Conservation (phyloP, 495 filamentous ascomycete species). For the Penicillium cosmopolitanum region DNA sequence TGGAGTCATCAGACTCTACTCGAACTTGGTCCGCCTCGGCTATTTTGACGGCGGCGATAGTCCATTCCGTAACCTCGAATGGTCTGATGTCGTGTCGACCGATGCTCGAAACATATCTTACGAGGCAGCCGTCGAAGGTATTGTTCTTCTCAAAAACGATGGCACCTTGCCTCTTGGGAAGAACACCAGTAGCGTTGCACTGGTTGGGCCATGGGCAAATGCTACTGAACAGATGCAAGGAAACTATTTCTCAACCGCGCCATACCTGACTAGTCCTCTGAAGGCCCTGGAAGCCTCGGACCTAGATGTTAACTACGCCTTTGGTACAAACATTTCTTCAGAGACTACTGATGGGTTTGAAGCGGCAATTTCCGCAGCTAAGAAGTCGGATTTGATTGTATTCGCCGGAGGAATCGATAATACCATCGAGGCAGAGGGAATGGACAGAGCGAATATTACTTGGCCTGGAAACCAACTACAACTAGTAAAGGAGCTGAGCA, state of each 20-base stretch:
- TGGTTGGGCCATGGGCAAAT: constrained; percentile 63
- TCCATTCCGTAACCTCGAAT: constrained; percentile 55
- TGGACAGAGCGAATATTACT: constrained; percentile 57
- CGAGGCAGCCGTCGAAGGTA: constrained; percentile 61
- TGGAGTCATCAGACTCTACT: constrained; percentile 58
- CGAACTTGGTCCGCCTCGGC: constrained; percentile 57
- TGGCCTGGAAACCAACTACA: constrained; percentile 63
- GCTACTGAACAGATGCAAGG: constrained; percentile 64
- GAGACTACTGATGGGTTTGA: constrained; percentile 42
- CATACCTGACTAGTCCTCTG: constrained; percentile 58
- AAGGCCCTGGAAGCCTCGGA: constrained; percentile 47
- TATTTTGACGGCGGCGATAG: constrained; percentile 59
- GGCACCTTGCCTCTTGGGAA: constrained; percentile 54
- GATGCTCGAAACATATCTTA: constrained; percentile 59
- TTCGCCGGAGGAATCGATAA: constrained; percentile 63
- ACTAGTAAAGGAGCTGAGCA: constrained; percentile 54
- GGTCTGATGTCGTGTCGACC: constrained; percentile 54
- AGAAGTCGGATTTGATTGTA: constrained; percentile 57
- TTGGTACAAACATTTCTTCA: constrained; percentile 46
- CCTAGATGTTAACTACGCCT: constrained; percentile 53
- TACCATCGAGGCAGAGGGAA: constrained; percentile 56
- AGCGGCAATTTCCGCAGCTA: constrained; percentile 50
- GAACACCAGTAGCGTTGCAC: constrained; percentile 47
- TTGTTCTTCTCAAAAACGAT: constrained; percentile 66
- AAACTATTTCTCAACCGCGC: constrained; percentile 60